Conservation (phyloP, 805 yeast species). For the Teunomyces barrocoloradensis region DNA sequence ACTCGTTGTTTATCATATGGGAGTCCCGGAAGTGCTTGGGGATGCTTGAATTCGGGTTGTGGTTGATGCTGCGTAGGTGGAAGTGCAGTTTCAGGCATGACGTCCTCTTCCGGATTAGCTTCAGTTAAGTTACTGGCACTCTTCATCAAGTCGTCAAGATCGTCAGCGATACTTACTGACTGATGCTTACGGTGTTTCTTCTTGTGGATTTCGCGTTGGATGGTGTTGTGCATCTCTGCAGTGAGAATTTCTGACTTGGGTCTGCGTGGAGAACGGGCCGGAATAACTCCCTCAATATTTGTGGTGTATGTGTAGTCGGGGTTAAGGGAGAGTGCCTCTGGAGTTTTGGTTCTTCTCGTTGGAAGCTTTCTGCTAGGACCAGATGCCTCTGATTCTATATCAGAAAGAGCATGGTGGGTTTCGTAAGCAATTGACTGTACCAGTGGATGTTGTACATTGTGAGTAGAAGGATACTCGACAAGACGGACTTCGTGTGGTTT, state of each 20-base stretch:
- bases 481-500: slow-evolving; percentile 7
- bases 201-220: background rate
- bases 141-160: slow-evolving; percentile 38
- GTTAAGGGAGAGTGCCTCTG: slow-evolving; percentile 1
- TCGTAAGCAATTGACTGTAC: background rate
- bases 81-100: background rate
- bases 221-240: background rate
- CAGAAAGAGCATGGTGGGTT: slow-evolving; percentile 7
- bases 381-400: slow-evolving; percentile 10
- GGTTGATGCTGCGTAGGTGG: background rate
- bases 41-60: background rate
- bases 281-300: slow-evolving; percentile 33
- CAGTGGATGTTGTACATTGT: background rate
- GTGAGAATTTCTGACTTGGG: slow-evolving; percentile 28
- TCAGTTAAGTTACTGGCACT: slow-evolving; percentile 19
- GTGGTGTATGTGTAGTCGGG: slow-evolving; percentile 36
- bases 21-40: background rate
- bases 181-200: slow-evolving; percentile 6
- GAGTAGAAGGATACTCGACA: background rate
- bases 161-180: slow-evolving; percentile 33
- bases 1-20: background rate
- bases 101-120: background rate
- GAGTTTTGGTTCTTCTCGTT: slow-evolving; percentile 15
- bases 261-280: slow-evolving; percentile 38
- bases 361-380: slow-evolving; percentile 20